Conservation (phyloP, 768 basidiomycete species). For the Rhodotorula paludigena region DNA sequence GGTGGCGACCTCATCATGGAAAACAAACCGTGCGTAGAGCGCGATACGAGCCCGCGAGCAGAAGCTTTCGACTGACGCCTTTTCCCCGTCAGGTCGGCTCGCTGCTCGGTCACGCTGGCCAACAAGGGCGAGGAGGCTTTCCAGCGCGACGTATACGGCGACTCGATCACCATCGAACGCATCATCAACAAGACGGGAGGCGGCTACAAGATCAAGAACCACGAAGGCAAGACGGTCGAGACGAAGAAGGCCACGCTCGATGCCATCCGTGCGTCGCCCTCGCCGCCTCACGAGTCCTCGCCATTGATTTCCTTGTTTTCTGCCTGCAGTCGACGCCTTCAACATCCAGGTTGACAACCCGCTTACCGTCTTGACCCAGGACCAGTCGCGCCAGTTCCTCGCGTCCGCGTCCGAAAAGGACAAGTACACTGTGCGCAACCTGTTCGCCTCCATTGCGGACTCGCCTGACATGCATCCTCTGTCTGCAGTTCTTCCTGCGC, state of each 20-base stretch:
- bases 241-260: constrained; percentile 77
- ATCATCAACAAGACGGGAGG: constrained; percentile 73
- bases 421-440: constrained; percentile 70
- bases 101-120: constrained; percentile 74
- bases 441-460: constrained; percentile 9
- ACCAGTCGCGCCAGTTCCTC: constrained; percentile 74
- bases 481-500: constrained; percentile 80
- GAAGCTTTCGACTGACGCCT: background rate
- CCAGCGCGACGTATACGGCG: constrained; percentile 76
- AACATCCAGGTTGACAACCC: constrained; percentile 89
- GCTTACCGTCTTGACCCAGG: constrained; percentile 81
- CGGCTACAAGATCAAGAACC: constrained; percentile 72
- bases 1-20: constrained; percentile 37
- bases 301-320: too few species aligned
- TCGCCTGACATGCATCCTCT: constrained; percentile 71
- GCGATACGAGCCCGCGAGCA: background rate
- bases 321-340: constrained; percentile 67
- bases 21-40: constrained; percentile 10
- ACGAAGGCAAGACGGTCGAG: constrained; percentile 61
- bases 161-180: constrained; percentile 77
- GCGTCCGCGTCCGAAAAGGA: constrained; percentile 71
- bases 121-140: constrained; percentile 90
- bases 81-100: constrained; percentile 55
- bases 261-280: constrained; percentile 55
- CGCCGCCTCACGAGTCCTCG: background rate